A percentile compares a stretch with the other conserved stretches of the same genome.
These are phyloP conservation scores for Centella asiatica DNA, from an alignment of 129 eudicot species.

Conservation along the genomic window DNA sequence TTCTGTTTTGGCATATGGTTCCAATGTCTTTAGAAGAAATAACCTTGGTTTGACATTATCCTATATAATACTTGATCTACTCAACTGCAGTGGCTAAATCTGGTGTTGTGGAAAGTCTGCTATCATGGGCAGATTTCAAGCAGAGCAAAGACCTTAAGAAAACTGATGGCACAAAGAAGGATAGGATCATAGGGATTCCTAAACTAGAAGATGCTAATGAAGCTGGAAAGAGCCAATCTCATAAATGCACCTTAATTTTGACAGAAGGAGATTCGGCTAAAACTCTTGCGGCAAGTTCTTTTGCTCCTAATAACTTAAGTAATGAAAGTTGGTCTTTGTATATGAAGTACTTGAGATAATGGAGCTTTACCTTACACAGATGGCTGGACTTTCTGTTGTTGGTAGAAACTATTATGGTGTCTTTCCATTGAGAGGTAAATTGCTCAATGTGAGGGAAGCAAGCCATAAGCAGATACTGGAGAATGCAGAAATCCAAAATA, in stretches of 20 bases:
- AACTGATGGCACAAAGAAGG: conserved; percentile 75
- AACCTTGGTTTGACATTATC: not conserved
- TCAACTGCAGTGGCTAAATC: conserved; percentile 50
- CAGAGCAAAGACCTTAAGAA: conserved; percentile 71
- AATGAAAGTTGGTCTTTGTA: not conserved
- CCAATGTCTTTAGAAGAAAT: not conserved
- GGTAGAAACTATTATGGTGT: conserved; percentile 82
- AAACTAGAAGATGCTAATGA: conserved; percentile 86
- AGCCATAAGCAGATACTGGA: conserved; percentile 61
- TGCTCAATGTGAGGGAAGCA: conserved; percentile 97
- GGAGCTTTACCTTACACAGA: conserved; percentile 27
- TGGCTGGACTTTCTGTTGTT: conserved; percentile 80
- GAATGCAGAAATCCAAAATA: conserved; percentile 70
- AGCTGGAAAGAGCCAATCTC: conserved; percentile 60
- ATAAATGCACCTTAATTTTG: conserved; percentile 69
- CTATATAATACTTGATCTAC: not conserved
- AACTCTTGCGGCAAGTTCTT: conserved; percentile 74
- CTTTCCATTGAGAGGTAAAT: conserved; percentile 85
- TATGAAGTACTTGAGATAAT: not conserved
- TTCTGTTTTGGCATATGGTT: not conserved
- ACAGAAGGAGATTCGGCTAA: conserved; percentile 99
- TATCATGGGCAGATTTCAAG: conserved; percentile 69
- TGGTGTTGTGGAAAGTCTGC: conserved; percentile 50
- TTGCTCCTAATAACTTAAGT: not conserved
- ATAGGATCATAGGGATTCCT: conserved; percentile 41